A percentile compares a stretch with the other conserved stretches of the same genome.
These are phyloP conservation scores for Picea abies DNA, from an alignment of 83 land plant genomes.

Conservation along the genomic window DNA sequence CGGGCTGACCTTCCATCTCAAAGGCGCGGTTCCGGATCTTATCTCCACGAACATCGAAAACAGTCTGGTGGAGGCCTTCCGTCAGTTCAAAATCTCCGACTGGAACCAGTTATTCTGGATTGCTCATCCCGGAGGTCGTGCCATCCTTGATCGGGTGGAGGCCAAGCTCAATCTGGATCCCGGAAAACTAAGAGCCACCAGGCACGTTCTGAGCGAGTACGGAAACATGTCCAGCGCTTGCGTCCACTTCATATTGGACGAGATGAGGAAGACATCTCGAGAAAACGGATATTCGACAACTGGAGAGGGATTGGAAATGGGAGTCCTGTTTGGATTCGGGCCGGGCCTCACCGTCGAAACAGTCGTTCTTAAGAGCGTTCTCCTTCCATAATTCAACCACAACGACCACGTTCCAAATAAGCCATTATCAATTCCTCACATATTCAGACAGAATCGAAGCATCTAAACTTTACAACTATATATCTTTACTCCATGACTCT, in stretches of 20 bases:
- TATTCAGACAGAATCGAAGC: too few species aligned
- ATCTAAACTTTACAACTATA: too few species aligned
- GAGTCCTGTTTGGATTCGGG: too few species aligned
- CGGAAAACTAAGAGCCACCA: slow-evolving; percentile 34
- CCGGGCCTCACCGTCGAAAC: too few species aligned
- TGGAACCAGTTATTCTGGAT: slow-evolving; percentile 30
- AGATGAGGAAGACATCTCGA: slow-evolving; percentile 32
- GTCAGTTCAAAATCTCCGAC: slow-evolving; percentile 9
- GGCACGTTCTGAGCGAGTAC: slow-evolving; percentile 34
- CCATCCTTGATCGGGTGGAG: slow-evolving; percentile 49
- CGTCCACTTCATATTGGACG: slow-evolving; percentile 42
- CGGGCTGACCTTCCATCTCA: slow-evolving; percentile 17
- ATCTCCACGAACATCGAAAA: slow-evolving; percentile 26
- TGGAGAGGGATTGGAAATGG: slow-evolving; percentile 31
- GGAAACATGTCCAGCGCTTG: slow-evolving; percentile 12
- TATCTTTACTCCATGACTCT: too few species aligned
- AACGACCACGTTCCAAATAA: too few species aligned
- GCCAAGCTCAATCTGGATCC: slow-evolving; percentile 22
- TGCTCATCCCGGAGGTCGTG: slow-evolving; percentile 49
- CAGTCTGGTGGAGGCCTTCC: slow-evolving; percentile 11
- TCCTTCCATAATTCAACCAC: too few species aligned
- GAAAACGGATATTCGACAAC: slow-evolving; percentile 28
- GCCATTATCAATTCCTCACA: too few species aligned
- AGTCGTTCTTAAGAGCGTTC: too few species aligned
- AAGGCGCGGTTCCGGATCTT: slow-evolving; percentile 14